phyloP scores from a whole-genome alignment of 352 stramenopile genomes.

The Phytophthora europaea region DNA sequence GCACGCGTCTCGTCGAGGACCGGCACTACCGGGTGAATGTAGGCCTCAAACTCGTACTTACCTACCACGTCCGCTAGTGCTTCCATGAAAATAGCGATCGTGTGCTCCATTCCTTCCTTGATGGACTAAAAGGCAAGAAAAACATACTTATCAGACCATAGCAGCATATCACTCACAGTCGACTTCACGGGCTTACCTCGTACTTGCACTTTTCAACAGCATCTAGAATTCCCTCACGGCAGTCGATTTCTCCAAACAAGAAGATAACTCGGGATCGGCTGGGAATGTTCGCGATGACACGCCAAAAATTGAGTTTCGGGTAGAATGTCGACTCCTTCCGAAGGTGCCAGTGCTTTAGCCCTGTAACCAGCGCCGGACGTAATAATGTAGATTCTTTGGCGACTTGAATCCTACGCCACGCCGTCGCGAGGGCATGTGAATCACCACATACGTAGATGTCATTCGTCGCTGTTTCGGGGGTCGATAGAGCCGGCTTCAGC shows the following conservation, averaged over 20 bases:
- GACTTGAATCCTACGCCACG: conserved; percentile 79
- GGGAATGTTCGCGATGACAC: conserved; percentile 66
- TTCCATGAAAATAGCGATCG: conserved; percentile 87
- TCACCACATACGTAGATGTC: conserved; percentile 92
- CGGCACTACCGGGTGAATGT: conserved; percentile 90
- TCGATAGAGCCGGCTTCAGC: background rate
- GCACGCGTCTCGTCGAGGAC: conserved; percentile 89
- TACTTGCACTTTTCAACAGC: conserved; percentile 92
- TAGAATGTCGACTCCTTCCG: conserved; percentile 91
- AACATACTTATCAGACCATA: background rate
- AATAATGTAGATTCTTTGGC: conserved; percentile 29
- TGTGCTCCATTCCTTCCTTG: conserved; percentile 83
- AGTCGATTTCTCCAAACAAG: conserved; percentile 97
- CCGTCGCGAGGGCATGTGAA: conserved; percentile 91
- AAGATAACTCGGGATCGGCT: conserved; percentile 85
- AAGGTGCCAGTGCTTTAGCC: conserved; percentile 96
- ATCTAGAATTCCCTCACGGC: conserved; percentile 92
- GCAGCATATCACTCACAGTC: background rate
- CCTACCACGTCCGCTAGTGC: conserved; percentile 55
- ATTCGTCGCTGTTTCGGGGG: conserved; percentile 1
- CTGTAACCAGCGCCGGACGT: conserved; percentile 89
- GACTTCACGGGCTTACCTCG: conserved; percentile 47
- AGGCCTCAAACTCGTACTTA: conserved; percentile 73
- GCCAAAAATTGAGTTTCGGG: conserved; percentile 93
- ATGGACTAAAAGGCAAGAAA: conserved; percentile 50